phyloP scores from a whole-genome alignment of 345 rosid genomes.

The Eutrema yunnanense region DNA sequence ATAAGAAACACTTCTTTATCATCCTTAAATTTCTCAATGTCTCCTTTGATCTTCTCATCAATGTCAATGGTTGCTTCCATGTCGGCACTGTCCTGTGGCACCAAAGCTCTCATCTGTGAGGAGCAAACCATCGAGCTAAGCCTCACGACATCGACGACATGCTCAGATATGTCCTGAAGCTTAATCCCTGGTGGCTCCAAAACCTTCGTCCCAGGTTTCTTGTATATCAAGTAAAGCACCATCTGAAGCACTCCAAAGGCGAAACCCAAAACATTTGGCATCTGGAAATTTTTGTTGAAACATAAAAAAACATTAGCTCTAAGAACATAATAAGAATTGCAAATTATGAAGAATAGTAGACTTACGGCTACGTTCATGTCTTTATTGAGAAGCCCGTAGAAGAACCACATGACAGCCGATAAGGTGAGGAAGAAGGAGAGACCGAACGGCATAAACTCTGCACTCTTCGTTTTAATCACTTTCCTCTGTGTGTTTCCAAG shows the following conservation, averaged over 20 bases:
- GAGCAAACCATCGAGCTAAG: constrained; percentile 35
- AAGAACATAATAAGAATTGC: neutral
- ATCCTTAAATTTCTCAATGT: constrained; percentile 10
- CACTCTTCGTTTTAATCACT: constrained; percentile 77
- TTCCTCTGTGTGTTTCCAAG: constrained; percentile 44
- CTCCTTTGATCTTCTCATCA: constrained; percentile 27
- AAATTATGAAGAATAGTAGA: neutral
- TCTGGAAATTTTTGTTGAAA: constrained; percentile 29
- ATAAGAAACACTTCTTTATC: constrained; percentile 10
- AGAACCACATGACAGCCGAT: constrained; percentile 88
- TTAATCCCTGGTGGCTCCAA: constrained; percentile 34
- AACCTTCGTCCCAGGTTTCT: constrained; percentile 37
- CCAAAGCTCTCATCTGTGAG: constrained; percentile 34
- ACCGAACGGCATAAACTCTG: constrained; percentile 72
- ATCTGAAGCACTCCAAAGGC: constrained; percentile 65
- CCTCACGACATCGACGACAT: constrained; percentile 43
- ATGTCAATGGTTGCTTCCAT: constrained; percentile 27
- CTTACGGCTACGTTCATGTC: constrained; percentile 77
- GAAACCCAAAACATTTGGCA: constrained; percentile 81
- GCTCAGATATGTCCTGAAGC: constrained; percentile 44
- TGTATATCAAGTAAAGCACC: constrained; percentile 68
- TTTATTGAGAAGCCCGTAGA: constrained; percentile 58
- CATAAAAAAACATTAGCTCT: neutral
- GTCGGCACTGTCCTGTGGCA: constrained; percentile 29
- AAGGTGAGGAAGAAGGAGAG: constrained; percentile 76